Evolutionary conservation across 176 grass and related monocot genomes (phyloP).

Genomic region (Bothriochloa decipiens): DNA sequence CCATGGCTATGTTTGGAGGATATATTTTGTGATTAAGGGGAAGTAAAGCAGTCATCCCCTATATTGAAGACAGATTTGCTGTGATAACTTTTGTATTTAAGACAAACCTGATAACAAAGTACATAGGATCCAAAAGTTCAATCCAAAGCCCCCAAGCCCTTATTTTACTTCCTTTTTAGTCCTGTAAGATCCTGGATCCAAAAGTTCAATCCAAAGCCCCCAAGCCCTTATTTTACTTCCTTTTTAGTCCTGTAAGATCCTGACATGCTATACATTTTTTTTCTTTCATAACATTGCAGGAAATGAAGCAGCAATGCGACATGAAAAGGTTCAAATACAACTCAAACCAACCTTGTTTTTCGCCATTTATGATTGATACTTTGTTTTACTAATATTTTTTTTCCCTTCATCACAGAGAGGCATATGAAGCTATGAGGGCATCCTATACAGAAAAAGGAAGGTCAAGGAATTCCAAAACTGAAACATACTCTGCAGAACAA

Average conservation of each 20-base stretch:
- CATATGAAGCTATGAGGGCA: slow-evolving; percentile 71
- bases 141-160: background rate
- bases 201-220: background rate
- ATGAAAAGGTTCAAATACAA: slow-evolving; percentile 72
- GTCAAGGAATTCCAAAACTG: slow-evolving; percentile 57
- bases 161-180: background rate
- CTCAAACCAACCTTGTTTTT: background rate
- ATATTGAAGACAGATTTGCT: slow-evolving; percentile 1
- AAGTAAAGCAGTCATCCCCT: background rate
- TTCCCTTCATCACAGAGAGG: slow-evolving; percentile 50
- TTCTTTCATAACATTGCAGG: slow-evolving; percentile 54
- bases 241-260: slow-evolving; percentile 5
- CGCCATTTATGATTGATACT: slow-evolving; percentile 3
- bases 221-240: background rate
- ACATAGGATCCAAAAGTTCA: background rate
- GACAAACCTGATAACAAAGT: background rate
- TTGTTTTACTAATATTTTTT: slow-evolving; percentile 14
- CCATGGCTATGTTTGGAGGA: background rate
- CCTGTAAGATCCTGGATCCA: slow-evolving; percentile 11
- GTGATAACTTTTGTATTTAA: background rate
- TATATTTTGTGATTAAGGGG: background rate
- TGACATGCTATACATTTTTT: slow-evolving; percentile 41
- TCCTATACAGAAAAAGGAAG: slow-evolving; percentile 68
- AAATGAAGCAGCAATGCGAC: slow-evolving; percentile 91
- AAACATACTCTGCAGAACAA: slow-evolving; percentile 61